phyloP scores from a whole-genome alignment of 2,329 filamentous ascomycete species.

The Botrytis paeoniae region DNA sequence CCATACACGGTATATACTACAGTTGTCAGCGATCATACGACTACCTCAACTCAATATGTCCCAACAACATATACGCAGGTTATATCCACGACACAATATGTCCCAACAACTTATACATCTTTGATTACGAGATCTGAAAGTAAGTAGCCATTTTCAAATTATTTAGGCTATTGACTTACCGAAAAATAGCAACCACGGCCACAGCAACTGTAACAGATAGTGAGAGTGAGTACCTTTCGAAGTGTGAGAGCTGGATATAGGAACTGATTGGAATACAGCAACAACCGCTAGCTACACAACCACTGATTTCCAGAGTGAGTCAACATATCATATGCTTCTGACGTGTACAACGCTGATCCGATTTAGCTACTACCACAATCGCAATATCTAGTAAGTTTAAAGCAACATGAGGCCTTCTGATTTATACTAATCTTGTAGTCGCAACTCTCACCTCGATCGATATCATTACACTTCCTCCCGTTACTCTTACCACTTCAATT shows the following conservation, averaged over 20 bases:
- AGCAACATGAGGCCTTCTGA: neutral
- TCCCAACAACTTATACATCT: constrained; percentile 8
- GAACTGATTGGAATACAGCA: neutral
- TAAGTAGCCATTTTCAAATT: neutral
- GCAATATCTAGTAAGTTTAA: neutral
- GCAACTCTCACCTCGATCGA: neutral
- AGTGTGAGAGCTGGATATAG: neutral
- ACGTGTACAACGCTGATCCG: neutral
- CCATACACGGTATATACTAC: constrained; percentile 10
- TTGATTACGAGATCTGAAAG: constrained; percentile 17
- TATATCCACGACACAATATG: constrained; percentile 14
- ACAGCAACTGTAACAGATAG: constrained; percentile 4
- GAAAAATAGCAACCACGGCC: neutral
- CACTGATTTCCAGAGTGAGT: neutral
- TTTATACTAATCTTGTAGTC: neutral
- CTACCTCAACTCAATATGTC: neutral
- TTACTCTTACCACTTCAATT: neutral
- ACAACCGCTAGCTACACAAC: neutral
- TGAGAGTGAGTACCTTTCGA: neutral
- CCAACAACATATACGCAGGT: neutral
- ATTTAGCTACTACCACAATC: neutral
- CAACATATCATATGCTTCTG: neutral
- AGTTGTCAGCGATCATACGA: constrained; percentile 13
- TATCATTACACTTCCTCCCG: neutral
- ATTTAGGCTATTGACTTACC: neutral